These are phyloP conservation scores for Malassezia japonica DNA, from an alignment of 1,284 basidiomycete genomes.

Conservation along the genomic window DNA sequence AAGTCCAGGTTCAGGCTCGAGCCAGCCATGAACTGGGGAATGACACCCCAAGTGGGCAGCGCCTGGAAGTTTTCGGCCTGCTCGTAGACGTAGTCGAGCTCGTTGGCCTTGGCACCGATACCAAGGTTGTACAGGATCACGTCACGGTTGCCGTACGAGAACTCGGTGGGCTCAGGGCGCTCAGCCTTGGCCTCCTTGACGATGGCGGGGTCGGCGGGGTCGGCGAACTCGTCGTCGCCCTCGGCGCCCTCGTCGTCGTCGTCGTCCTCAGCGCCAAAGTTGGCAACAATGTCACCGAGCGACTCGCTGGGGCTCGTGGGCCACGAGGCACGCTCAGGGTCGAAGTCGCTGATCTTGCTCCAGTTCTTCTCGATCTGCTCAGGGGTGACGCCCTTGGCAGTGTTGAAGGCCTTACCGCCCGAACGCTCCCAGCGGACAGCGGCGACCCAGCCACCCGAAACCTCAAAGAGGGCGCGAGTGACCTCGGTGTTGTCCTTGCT, in stretches of 20 bases:
- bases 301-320: constrained; percentile 37
- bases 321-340: constrained; percentile 43
- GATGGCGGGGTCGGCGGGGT: constrained; percentile 72
- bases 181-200: constrained; percentile 73
- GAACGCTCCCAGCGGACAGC: constrained; percentile 87
- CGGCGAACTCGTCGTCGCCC: constrained; percentile 54
- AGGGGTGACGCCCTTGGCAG: constrained; percentile 34
- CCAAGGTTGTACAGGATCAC: constrained; percentile 93
- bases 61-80: constrained; percentile 74
- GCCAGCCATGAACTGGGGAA: constrained; percentile 66
- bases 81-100: constrained; percentile 86
- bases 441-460: constrained; percentile 83
- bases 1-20: constrained; percentile 59
- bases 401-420: constrained; percentile 56
- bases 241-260: constrained; percentile 23
- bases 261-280: constrained; percentile 32
- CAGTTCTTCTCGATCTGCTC: constrained; percentile 42
- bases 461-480: constrained; percentile 73
- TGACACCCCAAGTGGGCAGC: constrained; percentile 86
- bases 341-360: constrained; percentile 40
- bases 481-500: constrained; percentile 68
- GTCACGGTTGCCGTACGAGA: constrained; percentile 72
- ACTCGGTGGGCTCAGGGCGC: constrained; percentile 30
- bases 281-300: constrained; percentile 41
- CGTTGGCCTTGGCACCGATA: constrained; percentile 83